phyloP scores from a whole-genome alignment of 2,329 filamentous ascomycete genomes.

The Coniochaeta sp. region DNA sequence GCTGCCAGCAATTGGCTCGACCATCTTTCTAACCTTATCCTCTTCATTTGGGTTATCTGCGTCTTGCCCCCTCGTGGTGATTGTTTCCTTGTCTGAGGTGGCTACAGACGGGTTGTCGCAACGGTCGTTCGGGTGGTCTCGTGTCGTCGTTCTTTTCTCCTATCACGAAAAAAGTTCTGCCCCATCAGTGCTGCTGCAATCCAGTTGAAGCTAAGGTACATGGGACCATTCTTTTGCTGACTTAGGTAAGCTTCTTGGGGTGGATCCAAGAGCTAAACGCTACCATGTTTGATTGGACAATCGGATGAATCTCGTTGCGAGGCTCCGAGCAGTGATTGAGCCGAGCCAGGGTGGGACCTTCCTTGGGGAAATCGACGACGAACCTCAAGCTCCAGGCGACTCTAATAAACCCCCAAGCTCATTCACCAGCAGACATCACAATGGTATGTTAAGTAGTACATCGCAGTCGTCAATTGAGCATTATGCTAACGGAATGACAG shows the following conservation, averaged over 20 bases:
- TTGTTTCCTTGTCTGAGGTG: not conserved
- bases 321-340: not conserved
- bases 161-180: constrained; percentile 19
- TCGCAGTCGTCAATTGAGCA: not conserved
- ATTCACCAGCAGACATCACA: not conserved
- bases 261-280: not conserved
- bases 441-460: not conserved
- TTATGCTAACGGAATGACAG: not conserved
- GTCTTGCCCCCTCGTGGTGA: not conserved
- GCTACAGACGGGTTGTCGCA: constrained; percentile 4
- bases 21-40: constrained; percentile 52
- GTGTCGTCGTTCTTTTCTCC: constrained; percentile 3
- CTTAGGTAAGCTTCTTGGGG: not conserved
- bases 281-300: not conserved
- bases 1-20: constrained; percentile 51
- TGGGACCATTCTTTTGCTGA: not conserved
- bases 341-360: not conserved
- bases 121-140: not conserved
- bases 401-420: not conserved
- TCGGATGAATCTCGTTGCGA: not conserved
- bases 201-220: constrained; percentile 1
- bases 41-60: constrained; percentile 39
- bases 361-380: not conserved
- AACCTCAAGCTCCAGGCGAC: not conserved
- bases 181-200: constrained; percentile 12